Evolutionary conservation across 176 grass and related monocot genomes (phyloP), one percentile per base, ranked within the genome.

Genomic region (Poa annua): DNA sequence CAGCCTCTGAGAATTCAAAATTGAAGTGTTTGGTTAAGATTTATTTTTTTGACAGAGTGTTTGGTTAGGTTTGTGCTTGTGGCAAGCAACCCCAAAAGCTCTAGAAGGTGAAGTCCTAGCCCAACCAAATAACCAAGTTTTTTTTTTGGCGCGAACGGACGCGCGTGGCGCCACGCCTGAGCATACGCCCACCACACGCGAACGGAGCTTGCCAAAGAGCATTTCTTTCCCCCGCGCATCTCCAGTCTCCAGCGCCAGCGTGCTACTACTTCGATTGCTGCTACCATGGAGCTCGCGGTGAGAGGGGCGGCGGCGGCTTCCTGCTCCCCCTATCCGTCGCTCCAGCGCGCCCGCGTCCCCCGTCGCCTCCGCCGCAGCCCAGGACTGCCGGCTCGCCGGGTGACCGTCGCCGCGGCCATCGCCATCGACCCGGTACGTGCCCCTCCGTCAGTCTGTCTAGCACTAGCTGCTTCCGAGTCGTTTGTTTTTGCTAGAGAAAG

Each of bases 391-490:
- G 48, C 79, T 38, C 79, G 81, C 47, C 73, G 66, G 42, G 79
- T 21, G 14, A 29, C 78, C 2, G 45, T 49, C 20, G 45, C 79
- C 2, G 84, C 73, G 7, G 56, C 84, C 4, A 17, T 92, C 39
- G 77, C 74, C 29, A 65, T 63, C 41, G 78, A 90, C 66, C 83
- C 83, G 90, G 94, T 97, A 89, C 7, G 81, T 94, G 83, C 4
- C 74, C 78, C 17, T 35, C 6, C 16, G 1, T 1, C 64, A 67
- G 17, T 61, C 38, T 0, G 17, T 57, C 29, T 29, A 29, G 29
- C 29, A 29, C 29, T n/a, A n/a, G n/a, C n/a, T n/a, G n/a, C n/a
- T n/a, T n/a, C n/a, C n/a, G n/a, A n/a, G n/a, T n/a, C n/a, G n/a
- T n/a, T n/a, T n/a, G n/a, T n/a, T n/a, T n/a, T n/a, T n/a, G n/a